phyloP scores from a whole-genome alignment of 2,329 filamentous ascomycete species.

The Fusarium metavorans region DNA sequence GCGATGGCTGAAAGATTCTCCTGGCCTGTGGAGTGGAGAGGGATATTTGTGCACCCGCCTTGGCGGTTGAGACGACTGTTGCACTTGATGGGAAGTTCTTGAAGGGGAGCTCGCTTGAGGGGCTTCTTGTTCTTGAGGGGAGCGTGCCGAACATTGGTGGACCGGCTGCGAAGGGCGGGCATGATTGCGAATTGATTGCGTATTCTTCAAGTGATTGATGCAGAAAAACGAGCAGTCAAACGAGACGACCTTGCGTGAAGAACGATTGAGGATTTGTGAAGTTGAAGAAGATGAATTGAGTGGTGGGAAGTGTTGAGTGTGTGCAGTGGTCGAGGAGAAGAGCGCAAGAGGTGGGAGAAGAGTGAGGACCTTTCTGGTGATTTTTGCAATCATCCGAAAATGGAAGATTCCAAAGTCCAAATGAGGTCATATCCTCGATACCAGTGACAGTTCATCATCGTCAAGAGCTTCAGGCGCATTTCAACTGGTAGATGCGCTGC shows the following conservation, averaged over 20 bases:
- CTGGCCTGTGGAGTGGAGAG: constrained; percentile 43
- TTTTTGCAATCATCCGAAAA: not conserved
- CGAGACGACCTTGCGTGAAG: not conserved
- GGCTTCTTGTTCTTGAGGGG: not conserved
- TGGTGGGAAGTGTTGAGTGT: not conserved
- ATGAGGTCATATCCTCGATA: not conserved
- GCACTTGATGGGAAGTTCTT: constrained; percentile 41
- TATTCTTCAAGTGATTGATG: not conserved
- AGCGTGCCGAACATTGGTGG: not conserved
- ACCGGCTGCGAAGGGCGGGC: constrained; percentile 19
- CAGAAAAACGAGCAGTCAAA: not conserved
- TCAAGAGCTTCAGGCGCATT: not conserved
- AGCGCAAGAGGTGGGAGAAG: not conserved
- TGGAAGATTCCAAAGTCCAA: not conserved
- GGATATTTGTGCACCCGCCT: constrained; percentile 38
- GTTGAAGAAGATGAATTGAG: not conserved
- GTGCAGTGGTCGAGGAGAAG: not conserved
- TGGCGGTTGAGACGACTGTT: constrained; percentile 35
- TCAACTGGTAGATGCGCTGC: not conserved
- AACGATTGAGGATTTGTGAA: not conserved
- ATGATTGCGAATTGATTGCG: constrained; percentile 17
- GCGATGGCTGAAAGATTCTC: constrained; percentile 43
- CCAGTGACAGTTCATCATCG: not conserved
- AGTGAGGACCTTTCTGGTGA: not conserved
- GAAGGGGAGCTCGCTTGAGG: constrained; percentile 44